phyloP scores from a whole-genome alignment of 371 early-diverging fungal species.

The Funneliformis caledonium region DNA sequence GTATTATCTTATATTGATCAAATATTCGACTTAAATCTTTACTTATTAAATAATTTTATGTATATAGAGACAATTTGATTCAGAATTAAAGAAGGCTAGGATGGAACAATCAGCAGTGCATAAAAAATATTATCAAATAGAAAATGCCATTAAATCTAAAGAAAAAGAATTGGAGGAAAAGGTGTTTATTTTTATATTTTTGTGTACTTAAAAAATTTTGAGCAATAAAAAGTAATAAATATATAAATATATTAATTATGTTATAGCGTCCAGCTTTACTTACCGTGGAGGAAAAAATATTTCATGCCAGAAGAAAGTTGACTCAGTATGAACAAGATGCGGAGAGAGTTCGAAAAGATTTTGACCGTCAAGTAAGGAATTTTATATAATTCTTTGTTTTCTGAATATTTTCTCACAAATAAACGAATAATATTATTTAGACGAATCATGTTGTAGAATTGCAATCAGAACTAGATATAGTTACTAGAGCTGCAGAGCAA shows the following conservation, averaged over 20 bases:
- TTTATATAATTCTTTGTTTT: conserved; percentile 10
- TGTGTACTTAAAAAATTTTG: neutral
- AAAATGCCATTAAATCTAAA: conserved; percentile 72
- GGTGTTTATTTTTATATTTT: conserved; percentile 46
- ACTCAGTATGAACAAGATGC: conserved; percentile 62
- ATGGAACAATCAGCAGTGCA: conserved; percentile 75
- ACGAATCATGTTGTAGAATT: conserved; percentile 49
- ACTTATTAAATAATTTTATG: neutral
- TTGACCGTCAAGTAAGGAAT: conserved; percentile 54
- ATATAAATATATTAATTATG: neutral
- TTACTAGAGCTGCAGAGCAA: conserved; percentile 52
- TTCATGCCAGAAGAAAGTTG: conserved; percentile 69
- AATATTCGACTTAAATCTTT: neutral
- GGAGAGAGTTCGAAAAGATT: conserved; percentile 60
- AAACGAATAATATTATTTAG: conserved; percentile 26
- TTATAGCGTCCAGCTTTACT: conserved; percentile 61
- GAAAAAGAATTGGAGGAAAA: conserved; percentile 64
- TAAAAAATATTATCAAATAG: conserved; percentile 74
- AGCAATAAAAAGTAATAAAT: neutral
- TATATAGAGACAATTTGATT: conserved; percentile 54
- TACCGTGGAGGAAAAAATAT: conserved; percentile 72
- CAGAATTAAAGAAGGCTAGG: conserved; percentile 64
- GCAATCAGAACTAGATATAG: conserved; percentile 51
- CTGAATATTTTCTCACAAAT: neutral
- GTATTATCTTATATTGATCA: neutral